Base-by-base conservation (phyloP, 805 yeast genomes). In the Candida sphagnicola region DNA sequence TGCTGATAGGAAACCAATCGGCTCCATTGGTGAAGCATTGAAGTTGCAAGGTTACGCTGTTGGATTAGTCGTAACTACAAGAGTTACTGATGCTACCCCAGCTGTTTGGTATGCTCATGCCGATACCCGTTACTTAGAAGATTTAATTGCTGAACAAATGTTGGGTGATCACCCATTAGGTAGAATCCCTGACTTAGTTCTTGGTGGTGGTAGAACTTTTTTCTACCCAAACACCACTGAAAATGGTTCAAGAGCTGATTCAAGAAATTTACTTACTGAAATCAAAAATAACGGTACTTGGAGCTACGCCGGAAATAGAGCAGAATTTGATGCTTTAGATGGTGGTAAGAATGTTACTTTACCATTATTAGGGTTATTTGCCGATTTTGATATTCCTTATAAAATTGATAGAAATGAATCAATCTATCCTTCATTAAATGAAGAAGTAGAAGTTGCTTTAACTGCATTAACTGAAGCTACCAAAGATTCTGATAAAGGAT, bases 41-140 rank as follows among this genome's bases (percentile, higher is more conserved):
- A 89, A 90, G 56, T 64, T 82, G 41, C 68, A 75, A 43, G 95
- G 95, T 1, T 86, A 80, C 60, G 57, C 70, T 49, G 88, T 96
- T 0, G 97, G 96, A 0, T 64, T 89, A 33, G 96, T 89, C 15
- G 96, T 89, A 23, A 90, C 96, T 19, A 89, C 96, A 0, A 74
- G 95, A 46, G 77, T 89, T 48, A 86, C 96, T 5, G 96, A 89
- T 56, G 96, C 96, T 10, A 90, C 96, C 0, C 96, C 97, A 0
- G 96, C 95, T 6, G 80, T 90, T 0, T 89, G 89, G 57, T 77
- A 85, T 26, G 52, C 93, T 4, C 97, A 89, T 57, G 91, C 74
- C 3, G 80, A 79, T 45, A 74, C 67, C 54, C 72, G 97, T 53
- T 71, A 65, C 50, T 86, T 84, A 63, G 95, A 88, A 58, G 90